These are phyloP conservation scores for Aureobasidium namibiae DNA, from an alignment of 2,329 filamentous ascomycete genomes.

Conservation along the genomic window DNA sequence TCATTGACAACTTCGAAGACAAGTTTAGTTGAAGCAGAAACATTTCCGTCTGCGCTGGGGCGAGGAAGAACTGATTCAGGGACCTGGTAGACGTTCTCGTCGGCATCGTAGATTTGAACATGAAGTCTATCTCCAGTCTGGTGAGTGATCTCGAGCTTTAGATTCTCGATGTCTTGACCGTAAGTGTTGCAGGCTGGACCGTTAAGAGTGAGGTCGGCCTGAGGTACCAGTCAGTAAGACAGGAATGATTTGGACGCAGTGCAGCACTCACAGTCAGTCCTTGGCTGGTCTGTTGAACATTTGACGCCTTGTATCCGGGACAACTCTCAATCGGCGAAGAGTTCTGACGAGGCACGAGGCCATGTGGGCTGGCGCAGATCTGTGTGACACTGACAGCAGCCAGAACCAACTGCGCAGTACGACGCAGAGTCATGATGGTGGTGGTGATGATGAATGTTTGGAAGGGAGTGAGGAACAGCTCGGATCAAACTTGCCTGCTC, in stretches of 20 bases:
- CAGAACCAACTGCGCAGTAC: neutral
- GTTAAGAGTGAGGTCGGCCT: constrained; percentile 56
- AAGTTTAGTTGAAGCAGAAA: constrained; percentile 15
- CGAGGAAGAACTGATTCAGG: constrained; percentile 61
- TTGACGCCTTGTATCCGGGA: constrained; percentile 59
- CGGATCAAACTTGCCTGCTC: neutral
- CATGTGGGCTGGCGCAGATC: neutral
- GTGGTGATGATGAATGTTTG: neutral
- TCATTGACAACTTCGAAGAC: constrained; percentile 45
- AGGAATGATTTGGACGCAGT: constrained; percentile 7
- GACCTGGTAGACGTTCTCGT: constrained; percentile 65
- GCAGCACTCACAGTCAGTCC: constrained; percentile 48
- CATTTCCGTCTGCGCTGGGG: constrained; percentile 35
- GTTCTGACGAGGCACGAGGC: constrained; percentile 11
- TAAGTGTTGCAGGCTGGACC: constrained; percentile 56
- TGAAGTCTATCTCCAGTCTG: constrained; percentile 58
- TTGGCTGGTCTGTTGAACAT: constrained; percentile 41
- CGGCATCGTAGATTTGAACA: constrained; percentile 63
- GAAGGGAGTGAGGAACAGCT: neutral
- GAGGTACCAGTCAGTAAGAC: neutral
- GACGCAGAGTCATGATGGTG: neutral
- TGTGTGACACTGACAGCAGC: constrained; percentile 5
- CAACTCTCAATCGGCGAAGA: constrained; percentile 33
- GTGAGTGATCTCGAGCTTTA: constrained; percentile 54
- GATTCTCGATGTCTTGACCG: constrained; percentile 47